Conservation (phyloP, 768 basidiomycete genomes). For the Suillus fuscotomentosus region DNA sequence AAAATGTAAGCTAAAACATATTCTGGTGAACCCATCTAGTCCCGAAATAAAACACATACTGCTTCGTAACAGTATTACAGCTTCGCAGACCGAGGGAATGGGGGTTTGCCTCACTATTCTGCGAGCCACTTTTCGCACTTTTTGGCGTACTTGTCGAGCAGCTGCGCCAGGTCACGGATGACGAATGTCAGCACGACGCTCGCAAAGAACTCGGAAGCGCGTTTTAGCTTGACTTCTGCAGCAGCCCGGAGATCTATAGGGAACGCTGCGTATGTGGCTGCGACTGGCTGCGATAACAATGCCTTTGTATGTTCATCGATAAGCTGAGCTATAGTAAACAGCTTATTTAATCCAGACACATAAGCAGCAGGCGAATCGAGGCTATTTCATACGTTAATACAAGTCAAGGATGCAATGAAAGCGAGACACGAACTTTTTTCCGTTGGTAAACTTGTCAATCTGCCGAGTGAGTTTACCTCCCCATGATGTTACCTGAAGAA, state of each 20-base stretch:
- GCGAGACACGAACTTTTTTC: slow-evolving; percentile 68
- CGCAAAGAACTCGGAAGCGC: slow-evolving; percentile 89
- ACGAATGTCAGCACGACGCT: slow-evolving; percentile 88
- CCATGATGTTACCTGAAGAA: slow-evolving; percentile 57
- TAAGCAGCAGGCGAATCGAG: slow-evolving; percentile 88
- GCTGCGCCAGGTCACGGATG: slow-evolving; percentile 79
- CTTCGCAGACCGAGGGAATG: slow-evolving; percentile 18
- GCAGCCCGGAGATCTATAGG: slow-evolving; percentile 59
- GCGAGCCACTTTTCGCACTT: slow-evolving; percentile 92
- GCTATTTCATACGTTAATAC: slow-evolving; percentile 38
- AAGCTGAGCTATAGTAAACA: slow-evolving; percentile 76
- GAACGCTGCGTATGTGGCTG: slow-evolving; percentile 73
- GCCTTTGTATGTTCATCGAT: slow-evolving; percentile 87
- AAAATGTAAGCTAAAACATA: slow-evolving; percentile 25
- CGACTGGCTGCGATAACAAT: slow-evolving; percentile 58
- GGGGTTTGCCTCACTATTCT: slow-evolving; percentile 46
- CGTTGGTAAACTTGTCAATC: slow-evolving; percentile 83
- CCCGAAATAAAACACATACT: slow-evolving; percentile 34
- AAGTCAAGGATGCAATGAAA: slow-evolving; percentile 11
- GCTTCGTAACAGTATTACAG: slow-evolving; percentile 26
- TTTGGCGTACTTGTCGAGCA: slow-evolving; percentile 92
- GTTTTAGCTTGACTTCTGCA: slow-evolving; percentile 73
- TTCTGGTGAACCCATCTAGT: slow-evolving; percentile 29
- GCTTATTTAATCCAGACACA: slow-evolving; percentile 68
- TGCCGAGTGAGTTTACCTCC: slow-evolving; percentile 70